Base-by-base conservation (phyloP, 2,329 filamentous ascomycete genomes). In the Cercospora janseana region DNA sequence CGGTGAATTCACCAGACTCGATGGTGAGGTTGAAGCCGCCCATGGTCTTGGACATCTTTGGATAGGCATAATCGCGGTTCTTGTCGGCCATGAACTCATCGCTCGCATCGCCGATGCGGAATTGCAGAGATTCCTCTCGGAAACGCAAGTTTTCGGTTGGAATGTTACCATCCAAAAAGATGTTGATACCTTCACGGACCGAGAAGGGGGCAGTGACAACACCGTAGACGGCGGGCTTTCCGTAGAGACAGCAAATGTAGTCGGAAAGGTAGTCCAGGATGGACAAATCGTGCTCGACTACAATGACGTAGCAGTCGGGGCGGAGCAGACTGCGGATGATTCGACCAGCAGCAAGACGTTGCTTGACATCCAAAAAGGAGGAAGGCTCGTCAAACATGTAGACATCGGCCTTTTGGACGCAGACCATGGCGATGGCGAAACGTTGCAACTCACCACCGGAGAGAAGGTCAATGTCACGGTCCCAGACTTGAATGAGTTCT, bases 381-480 rank as follows among this genome's bases (percentile, higher is more conserved):
- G 92, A 97, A 13, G 94, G 94, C 77, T 98, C 93, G 72, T 98
- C 93, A 66, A 98, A 98, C 93, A 98, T 97, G 79, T 98, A 98
- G 8, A 95, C 89, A 70, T 98, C 93, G 61, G 92, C 92, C 66
- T 95, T 84, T 71, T 97, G 92, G 16, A 97, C 91, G 66, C 91
- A 95, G 57, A 95, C 90, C 44, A 92, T 88, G 65, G 88, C 93
- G 63, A 98, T 96, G 63, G 93, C 93, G 65, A 98, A 98, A 73
- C 93, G 87, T 74, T 98, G 93, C 67, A 98, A 80, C 74, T 98
- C 94, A 79, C 93, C 93, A 81, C 93, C 94, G 59, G 93, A 98
- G 16, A 98, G 82, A 27, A 88, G 80, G 62, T 81, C 83, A 62
- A 98, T 87, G 59, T 97, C 92, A 73, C 94, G 88, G 61, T 96